Base-by-base conservation (phyloP, 2,329 filamentous ascomycete species). In the Didymella glomerata region DNA sequence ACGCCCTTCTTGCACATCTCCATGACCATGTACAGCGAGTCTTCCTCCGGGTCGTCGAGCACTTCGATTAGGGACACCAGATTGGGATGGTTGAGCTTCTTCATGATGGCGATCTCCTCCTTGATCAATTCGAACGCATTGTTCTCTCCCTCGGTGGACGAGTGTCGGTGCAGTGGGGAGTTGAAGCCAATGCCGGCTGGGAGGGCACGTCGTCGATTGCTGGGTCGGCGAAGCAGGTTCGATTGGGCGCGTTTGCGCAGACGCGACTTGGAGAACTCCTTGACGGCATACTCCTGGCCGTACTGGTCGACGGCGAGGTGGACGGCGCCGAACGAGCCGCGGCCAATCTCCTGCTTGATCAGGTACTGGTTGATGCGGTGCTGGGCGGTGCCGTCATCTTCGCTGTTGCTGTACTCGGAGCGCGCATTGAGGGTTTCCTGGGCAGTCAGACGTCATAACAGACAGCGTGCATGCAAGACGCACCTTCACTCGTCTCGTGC, bases 1-100 rank as follows among this genome's bases (percentile, higher is more conserved):
- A 97, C 94, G 1, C 95, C 95, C 76, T 97, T 97, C 73, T 96
- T 95, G 81, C 95, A 99, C 92, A 97, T 96, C 77, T 99, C 95
- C 77, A 99, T 85, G 22, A 99, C 95, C 92, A 99, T 98, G 79
- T 97, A 99, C 13, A 99, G 80, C 3, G 93, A 97, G 77, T 99
- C 95, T 73, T 97, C 93, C 47, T 94, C 89, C 0, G 95, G 94
- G 73, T 98, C 95, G 75, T 98, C 95, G 50, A 99, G 82, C 3
- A 99, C 95, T 78, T 99, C 95, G 65, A 96, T 92, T 49, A 99
- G 81, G 45, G 90, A 88, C 14, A 98, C 94, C n/a, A 99, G 82
- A 72, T 98, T 99, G 27, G 88, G 90, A 73, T 99, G 95, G 72
- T 97, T 89, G 46, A 98, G 84, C 79, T 98, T 98, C 83, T 98